Evolutionary conservation across 2,329 filamentous ascomycete species (phyloP).

Genomic region (Exophiala spinifera): DNA sequence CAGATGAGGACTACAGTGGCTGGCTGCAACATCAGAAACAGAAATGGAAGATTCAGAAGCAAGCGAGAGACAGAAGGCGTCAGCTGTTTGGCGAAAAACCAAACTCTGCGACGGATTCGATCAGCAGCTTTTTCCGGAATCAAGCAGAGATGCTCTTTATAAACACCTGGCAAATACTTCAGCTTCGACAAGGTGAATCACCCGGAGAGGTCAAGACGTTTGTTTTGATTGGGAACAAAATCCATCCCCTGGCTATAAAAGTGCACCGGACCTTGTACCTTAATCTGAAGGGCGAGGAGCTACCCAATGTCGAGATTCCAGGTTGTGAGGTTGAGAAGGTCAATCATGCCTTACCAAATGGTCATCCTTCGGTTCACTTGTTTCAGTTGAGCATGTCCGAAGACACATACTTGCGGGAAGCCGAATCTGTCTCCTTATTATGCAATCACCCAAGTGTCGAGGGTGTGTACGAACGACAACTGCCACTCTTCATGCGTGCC

Average conservation of each 20-base stretch:
- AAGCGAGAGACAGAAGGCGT: slow-evolving; percentile 76
- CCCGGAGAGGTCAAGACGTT: slow-evolving; percentile 85
- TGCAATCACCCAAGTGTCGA: slow-evolving; percentile 94
- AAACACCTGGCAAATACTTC: slow-evolving; percentile 91
- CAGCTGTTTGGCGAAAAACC: slow-evolving; percentile 90
- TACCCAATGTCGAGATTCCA: slow-evolving; percentile 83
- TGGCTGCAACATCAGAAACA: slow-evolving; percentile 95
- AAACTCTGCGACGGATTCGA: slow-evolving; percentile 56
- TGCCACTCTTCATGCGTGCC: slow-evolving; percentile 82
- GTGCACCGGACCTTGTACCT: slow-evolving; percentile 88
- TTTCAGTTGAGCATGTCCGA: slow-evolving; percentile 92
- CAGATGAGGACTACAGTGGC: slow-evolving; percentile 79
- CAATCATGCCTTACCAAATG: slow-evolving; percentile 88
- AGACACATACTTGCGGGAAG: slow-evolving; percentile 78
- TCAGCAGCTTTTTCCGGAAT: slow-evolving; percentile 77
- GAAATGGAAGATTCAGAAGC: slow-evolving; percentile 98
- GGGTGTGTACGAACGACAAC: slow-evolving; percentile 92
- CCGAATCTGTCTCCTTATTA: slow-evolving; percentile 74
- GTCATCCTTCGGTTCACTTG: slow-evolving; percentile 86
- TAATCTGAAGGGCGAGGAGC: slow-evolving; percentile 80
- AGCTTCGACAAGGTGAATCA: slow-evolving; percentile 76
- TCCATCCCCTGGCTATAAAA: slow-evolving; percentile 82
- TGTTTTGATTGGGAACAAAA: slow-evolving; percentile 88
- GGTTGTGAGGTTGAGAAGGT: slow-evolving; percentile 90
- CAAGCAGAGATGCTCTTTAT: slow-evolving; percentile 88